These are phyloP conservation scores for Pichia kudriavzevii DNA, from an alignment of 1,139 yeast species.

Conservation along the genomic window DNA sequence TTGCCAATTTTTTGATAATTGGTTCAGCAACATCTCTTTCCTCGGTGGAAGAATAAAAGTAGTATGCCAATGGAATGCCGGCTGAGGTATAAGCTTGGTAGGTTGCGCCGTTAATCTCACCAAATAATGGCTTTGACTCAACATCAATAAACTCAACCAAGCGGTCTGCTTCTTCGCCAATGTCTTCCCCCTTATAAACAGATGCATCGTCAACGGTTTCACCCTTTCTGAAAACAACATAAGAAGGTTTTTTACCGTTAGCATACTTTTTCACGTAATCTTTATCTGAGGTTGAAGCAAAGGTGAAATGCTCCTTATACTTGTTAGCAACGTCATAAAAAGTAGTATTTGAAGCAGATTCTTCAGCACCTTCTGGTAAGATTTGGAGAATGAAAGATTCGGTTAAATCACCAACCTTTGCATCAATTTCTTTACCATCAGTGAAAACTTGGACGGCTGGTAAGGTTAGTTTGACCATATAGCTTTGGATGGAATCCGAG, in stretches of 20 bases:
- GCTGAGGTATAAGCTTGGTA: constrained; percentile 69
- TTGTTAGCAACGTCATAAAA: constrained; percentile 47
- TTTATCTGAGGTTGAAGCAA: constrained; percentile 49
- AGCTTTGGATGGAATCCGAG: constrained; percentile 66
- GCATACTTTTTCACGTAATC: constrained; percentile 40
- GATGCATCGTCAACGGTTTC: constrained; percentile 36
- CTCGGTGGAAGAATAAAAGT: constrained; percentile 67
- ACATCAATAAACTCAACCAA: constrained; percentile 51
- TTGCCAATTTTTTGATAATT: constrained; percentile 56
- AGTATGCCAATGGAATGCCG: constrained; percentile 75
- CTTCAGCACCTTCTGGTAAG: constrained; percentile 34
- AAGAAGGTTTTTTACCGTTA: constrained; percentile 35
- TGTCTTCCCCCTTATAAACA: constrained; percentile 33
- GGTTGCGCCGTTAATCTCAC: constrained; percentile 81
- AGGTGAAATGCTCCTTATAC: constrained; percentile 55
- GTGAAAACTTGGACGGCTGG: constrained; percentile 65
- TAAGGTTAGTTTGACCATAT: constrained; percentile 74
- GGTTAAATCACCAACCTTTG: constrained; percentile 37
- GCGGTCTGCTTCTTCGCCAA: constrained; percentile 27
- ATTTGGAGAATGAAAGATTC: constrained; percentile 53
- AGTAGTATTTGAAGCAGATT: constrained; percentile 34
- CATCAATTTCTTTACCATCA: constrained; percentile 42
- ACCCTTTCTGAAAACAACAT: constrained; percentile 41
- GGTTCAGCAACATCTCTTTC: constrained; percentile 53
- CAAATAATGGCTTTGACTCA: constrained; percentile 81